Conservation (phyloP, 306 rosid species). For the Malus fusca region DNA sequence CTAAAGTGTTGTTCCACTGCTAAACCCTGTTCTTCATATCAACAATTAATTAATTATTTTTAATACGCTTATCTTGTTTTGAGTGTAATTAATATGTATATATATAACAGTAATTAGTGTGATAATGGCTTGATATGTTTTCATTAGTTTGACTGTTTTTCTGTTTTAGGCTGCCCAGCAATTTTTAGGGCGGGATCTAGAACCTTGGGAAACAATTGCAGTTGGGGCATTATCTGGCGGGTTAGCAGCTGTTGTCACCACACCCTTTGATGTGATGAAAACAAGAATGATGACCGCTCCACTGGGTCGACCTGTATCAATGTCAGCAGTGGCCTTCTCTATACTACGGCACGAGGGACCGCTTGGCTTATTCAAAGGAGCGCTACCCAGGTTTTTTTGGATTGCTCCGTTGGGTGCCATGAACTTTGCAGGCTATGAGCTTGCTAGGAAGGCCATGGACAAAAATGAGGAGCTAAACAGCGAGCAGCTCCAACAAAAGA, state of each 20-base stretch:
- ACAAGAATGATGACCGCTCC: slow-evolving; percentile 96
- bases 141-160: background rate
- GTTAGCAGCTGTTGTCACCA: slow-evolving; percentile 85
- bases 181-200: slow-evolving; percentile 70
- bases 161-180: slow-evolving; percentile 57
- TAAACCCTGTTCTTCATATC: background rate
- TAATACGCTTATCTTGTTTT: background rate
- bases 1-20: background rate
- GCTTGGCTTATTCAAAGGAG: slow-evolving; percentile 89
- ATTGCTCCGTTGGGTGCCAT: slow-evolving; percentile 97
- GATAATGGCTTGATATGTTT: background rate
- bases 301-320: slow-evolving; percentile 71
- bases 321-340: slow-evolving; percentile 64
- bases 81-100: background rate
- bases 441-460: slow-evolving; percentile 92
- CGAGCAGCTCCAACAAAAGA: slow-evolving; percentile 38
- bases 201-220: slow-evolving; percentile 88
- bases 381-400: slow-evolving; percentile 96
- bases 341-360: slow-evolving; percentile 87
- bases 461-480: slow-evolving; percentile 46
- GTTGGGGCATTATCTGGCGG: slow-evolving; percentile 99
- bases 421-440: slow-evolving; percentile 98
- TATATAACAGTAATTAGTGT: background rate
- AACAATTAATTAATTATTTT: background rate
- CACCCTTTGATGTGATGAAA: slow-evolving; percentile 98